Evolutionary conservation across 1,284 basidiomycete genomes (phyloP), one percentile per base, ranked within the genome.

Genomic region (Tranzscheliella williamsii): DNA sequence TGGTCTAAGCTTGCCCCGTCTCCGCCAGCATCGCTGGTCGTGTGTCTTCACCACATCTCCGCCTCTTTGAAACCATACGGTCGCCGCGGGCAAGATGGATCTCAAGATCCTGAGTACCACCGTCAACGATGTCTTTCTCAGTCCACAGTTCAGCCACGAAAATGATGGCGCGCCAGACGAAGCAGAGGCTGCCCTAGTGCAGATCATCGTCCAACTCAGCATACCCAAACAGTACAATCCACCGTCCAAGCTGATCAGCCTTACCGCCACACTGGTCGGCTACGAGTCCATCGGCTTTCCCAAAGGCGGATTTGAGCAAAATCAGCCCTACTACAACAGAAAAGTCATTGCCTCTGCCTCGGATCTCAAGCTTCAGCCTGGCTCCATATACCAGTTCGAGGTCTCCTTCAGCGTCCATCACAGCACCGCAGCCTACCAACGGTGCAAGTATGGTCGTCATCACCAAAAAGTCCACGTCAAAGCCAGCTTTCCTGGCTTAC

Each of bases 51-150:
- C n/a, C n/a, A n/a, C n/a, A n/a, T n/a, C n/a, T n/a, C n/a, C n/a
- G n/a, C n/a, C n/a, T n/a, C n/a, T n/a, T n/a, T n/a, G n/a, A n/a
- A n/a, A n/a, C n/a, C n/a, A n/a, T n/a, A n/a, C n/a, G n/a, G n/a
- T n/a, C n/a, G n/a, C n/a, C n/a, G n/a, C n/a, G n/a, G n/a, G n/a
- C 27, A 52, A 21, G 9, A 63, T 63, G 58, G 53, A 63, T 13
- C 63, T 66, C 49, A 66, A 66, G 27, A 60, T 66, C 37, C 53
- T 66, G 35, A 56, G 53, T 46, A 60, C 63, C 36, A 53, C 57
- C 23, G 53, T 55, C 35, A 61, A 60, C 32, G 57, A 66, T 34
- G 20, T 63, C 42, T 63, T 56, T 15, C 58, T 63, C 36, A 51
- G 31, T 20, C 58, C 58, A 5, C 48, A 52, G 24, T 32, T 56